Evolutionary conservation across 106 monocot species (phyloP), one percentile per base, ranked within the genome.

Genomic region (Dioscorea dumetorum): DNA sequence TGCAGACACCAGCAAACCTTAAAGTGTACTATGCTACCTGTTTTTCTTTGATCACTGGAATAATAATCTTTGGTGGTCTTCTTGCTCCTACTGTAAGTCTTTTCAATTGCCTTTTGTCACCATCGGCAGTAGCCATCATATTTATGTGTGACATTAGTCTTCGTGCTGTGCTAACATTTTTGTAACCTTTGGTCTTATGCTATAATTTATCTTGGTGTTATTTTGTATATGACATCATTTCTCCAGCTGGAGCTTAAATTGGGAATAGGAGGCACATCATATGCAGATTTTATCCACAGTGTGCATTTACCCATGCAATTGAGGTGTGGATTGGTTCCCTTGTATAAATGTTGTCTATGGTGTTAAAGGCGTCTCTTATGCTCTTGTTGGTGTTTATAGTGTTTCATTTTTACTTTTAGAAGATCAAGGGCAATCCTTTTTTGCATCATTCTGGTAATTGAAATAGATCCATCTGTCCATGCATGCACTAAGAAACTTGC

Each of bases 301-400:
- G 60, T 93, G 72, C 92, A 93, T 85, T 83, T 99, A 76, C 97
- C 97, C 2, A 83, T 90, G 87, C 97, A 93, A 51, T 68, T 99
- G 67, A 94, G 90, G 90, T 86, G 81, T 28, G 12, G 18, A 31
- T 18, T 54, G 18, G 54, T 54, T 2, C n/a, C 10, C 10, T 41
- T 41, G 41, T 3, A 41, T 41, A 41, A 41, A 41, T 41, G 41
- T 41, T 41, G 41, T 10, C 41, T 41, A 5, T 10, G 6, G 10
- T 8, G 6, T 10, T 41, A 3, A 41, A 3, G 28, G 28, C 3
- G 28, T 5, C 6, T 6, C 10, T 3, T 41, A 41, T 41, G 41
- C 9, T 41, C 41, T 8, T 10, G 6, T 6, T 41, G 41, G 41
- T 41, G 10, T 41, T n/a, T 41, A 6, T 41, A 5, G 41, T 41